phyloP scores from a whole-genome alignment of 495 filamentous ascomycete species.

The Venustampulla echinocandica region DNA sequence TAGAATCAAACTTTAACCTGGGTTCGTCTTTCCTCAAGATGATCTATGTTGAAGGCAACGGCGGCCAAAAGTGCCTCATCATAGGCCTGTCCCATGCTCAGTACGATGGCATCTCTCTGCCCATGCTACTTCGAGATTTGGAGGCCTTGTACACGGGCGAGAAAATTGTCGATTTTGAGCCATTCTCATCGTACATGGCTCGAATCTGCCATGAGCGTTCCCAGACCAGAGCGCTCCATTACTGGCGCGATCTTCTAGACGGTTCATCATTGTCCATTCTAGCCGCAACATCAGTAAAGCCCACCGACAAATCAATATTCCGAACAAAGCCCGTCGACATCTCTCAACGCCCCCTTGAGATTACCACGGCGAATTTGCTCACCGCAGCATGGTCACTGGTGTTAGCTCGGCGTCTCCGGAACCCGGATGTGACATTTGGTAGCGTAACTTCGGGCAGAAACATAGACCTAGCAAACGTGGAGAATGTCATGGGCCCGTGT shows the following conservation, averaged over 20 bases:
- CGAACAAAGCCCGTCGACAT: not conserved
- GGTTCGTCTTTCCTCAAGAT: not conserved
- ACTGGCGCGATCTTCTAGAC: not conserved
- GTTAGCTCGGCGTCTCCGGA: not conserved
- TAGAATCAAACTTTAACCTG: not conserved
- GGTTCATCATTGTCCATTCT: not conserved
- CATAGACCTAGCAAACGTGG: not conserved
- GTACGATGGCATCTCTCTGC: not conserved
- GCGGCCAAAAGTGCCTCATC: not conserved
- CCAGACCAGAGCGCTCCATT: not conserved
- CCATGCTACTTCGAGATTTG: not conserved
- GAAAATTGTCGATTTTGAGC: not conserved
- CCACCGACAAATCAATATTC: not conserved
- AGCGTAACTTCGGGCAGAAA: not conserved
- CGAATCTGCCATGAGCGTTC: not conserved
- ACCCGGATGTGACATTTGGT: not conserved
- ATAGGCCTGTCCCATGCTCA: not conserved
- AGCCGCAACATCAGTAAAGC: too few species aligned
- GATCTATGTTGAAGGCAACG: not conserved
- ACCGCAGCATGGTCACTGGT: not conserved
- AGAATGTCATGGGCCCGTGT: not conserved
- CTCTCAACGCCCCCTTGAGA: not conserved
- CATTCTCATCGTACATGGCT: not conserved
- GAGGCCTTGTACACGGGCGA: not conserved
- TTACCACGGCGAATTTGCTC: not conserved